Percentiles rank a stretch among this genome's conserved stretches.
phyloP scores from a whole-genome alignment of 1,139 yeast species.

The Tardiomyces depauwii region DNA sequence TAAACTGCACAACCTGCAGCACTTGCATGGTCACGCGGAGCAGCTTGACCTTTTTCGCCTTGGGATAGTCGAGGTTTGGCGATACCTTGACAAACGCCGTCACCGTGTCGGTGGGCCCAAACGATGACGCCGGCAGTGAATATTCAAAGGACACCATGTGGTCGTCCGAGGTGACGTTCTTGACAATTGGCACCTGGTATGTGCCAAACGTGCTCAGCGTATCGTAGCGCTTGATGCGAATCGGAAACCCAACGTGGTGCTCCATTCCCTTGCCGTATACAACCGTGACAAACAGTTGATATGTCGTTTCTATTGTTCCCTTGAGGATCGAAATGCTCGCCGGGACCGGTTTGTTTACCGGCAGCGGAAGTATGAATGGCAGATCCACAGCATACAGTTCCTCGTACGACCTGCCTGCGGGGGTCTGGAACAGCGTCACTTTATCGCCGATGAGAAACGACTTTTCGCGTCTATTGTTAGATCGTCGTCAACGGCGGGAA shows the following conservation, averaged over 20 bases:
- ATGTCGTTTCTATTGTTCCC: constrained; percentile 22
- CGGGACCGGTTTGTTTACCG: constrained; percentile 25
- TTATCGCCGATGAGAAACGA: constrained; percentile 26
- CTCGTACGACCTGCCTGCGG: constrained; percentile 15
- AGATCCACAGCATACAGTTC: constrained; percentile 27
- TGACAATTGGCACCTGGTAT: constrained; percentile 22
- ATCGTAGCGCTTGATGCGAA: constrained; percentile 28
- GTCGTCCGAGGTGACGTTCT: constrained; percentile 22
- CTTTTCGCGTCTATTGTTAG: constrained; percentile 20
- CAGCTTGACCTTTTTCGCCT: constrained; percentile 27
- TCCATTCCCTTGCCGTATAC: constrained; percentile 13
- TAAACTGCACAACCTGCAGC: constrained; percentile 25
- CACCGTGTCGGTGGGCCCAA: constrained; percentile 30
- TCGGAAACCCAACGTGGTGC: constrained; percentile 24
- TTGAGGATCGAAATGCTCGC: constrained; percentile 26
- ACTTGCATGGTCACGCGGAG: constrained; percentile 26
- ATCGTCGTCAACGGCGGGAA: not conserved
- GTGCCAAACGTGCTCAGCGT: constrained; percentile 30
- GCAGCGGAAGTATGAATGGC: constrained; percentile 28
- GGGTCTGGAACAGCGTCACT: constrained; percentile 17
- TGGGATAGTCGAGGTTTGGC: constrained; percentile 28
- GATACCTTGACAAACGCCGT: constrained; percentile 20
- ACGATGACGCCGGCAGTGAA: constrained; percentile 26
- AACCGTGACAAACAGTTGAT: constrained; percentile 25
- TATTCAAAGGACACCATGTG: constrained; percentile 27